Conservation (phyloP, 1,139 yeast genomes). For the Suhomyces anneliseae region DNA sequence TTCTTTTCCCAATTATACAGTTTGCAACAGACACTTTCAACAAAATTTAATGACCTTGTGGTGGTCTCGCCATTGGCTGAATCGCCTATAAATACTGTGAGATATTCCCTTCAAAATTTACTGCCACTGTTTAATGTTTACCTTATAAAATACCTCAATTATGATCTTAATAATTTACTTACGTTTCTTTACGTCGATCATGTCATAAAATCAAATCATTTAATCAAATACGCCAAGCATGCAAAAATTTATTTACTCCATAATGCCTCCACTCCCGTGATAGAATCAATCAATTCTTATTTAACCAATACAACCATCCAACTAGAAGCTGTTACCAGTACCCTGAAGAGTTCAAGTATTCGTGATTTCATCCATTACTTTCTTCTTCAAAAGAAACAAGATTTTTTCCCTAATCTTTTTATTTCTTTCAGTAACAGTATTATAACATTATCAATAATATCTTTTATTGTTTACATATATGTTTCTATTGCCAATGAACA, state of each 20-base stretch:
- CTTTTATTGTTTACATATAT: slow-evolving; percentile 25
- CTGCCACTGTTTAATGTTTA: slow-evolving; percentile 16
- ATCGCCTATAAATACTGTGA: slow-evolving; percentile 17
- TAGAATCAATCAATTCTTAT: slow-evolving; percentile 3
- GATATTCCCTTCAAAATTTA: not conserved
- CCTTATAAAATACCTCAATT: slow-evolving; percentile 28
- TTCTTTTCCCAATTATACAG: slow-evolving; percentile 15
- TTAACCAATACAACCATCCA: slow-evolving; percentile 2
- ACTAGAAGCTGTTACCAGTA: slow-evolving; percentile 8
- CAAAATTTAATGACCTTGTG: not conserved
- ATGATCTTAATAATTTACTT: slow-evolving; percentile 18
- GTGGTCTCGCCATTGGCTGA: slow-evolving; percentile 24
- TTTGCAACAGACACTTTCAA: slow-evolving; percentile 8
- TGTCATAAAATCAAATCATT: slow-evolving; percentile 48
- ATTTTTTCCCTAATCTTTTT: slow-evolving; percentile 11
- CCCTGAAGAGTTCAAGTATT: slow-evolving; percentile 15
- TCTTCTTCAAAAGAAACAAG: slow-evolving; percentile 18
- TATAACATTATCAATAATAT: slow-evolving; percentile 11
- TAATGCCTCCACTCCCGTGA: slow-evolving; percentile 3
- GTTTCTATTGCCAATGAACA: slow-evolving; percentile 55
- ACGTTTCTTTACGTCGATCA: slow-evolving; percentile 39
- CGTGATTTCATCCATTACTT: slow-evolving; percentile 25
- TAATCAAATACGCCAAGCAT: slow-evolving; percentile 46
- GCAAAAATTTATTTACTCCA: slow-evolving; percentile 38
- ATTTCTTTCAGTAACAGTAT: slow-evolving; percentile 10